Base-by-base conservation (phyloP, 2,329 filamentous ascomycete species). In the Monilinia fructigena region DNA sequence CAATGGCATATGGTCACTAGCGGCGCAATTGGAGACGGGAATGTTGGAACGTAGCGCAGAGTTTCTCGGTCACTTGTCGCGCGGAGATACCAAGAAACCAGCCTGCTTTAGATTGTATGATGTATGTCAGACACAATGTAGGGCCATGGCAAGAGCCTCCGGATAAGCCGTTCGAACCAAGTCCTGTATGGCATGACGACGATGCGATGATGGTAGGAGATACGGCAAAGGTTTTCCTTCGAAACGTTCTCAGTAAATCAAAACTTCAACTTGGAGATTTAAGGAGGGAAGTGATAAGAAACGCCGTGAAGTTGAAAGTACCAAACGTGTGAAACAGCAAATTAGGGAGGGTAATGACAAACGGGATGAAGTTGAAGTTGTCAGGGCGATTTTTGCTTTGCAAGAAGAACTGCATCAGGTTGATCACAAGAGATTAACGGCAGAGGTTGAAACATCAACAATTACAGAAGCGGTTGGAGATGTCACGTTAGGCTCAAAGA, bases 101-200 rank as follows among this genome's bases (percentile, higher is more conserved):
- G 69, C 95, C 95, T 12, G 85, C 90, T 55, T 84, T 99, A 52
- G 96, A 99, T 78, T 96, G 93, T 26, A 92, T 97, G 84, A 99
- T 99, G 95, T 99, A 97, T 78, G 88, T 96, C 66, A 89, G 90
- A 69, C 95, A 99, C 80, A 99, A 99, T 75, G 87, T 91, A 72
- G 85, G 86, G 31, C 80, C 85, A 62, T 96, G 91, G 83, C 88
- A 92, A 74, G 94, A 98, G 75, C 95, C 95, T 0, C 74, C 85
- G 0, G 90, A 97, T 78, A 91, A 95, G 78, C 82, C 81, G 14
- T 99, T 99, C 73, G 95, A 99, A 77, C 90, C 95, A 0, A 97
- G 93, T 76, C 94, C 95, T 0, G 90, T 99, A 38, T 99, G 96
- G 95, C 90, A 97, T 74, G 96, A 99, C 73, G 93, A 97, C 73